Evolutionary conservation across 192 early-diverging fungal genomes (phyloP).

Genomic region (Obelidium mucronatum): DNA sequence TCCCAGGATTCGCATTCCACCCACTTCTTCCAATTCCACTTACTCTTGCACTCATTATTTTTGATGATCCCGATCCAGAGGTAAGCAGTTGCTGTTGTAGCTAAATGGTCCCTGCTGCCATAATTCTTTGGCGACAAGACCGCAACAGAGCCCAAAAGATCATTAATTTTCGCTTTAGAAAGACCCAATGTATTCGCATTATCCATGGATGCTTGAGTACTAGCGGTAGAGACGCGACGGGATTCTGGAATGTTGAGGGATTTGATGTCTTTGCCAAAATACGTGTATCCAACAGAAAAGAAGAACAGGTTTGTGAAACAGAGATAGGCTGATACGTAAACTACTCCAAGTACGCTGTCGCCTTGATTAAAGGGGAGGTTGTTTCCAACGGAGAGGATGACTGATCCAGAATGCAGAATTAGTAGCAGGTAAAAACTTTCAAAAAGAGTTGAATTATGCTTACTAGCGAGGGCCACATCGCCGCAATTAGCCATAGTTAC

Average conservation of each 20-base stretch:
- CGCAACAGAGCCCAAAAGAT: not conserved
- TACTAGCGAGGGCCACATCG: slow-evolving; percentile 41
- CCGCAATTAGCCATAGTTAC: slow-evolving; percentile 43
- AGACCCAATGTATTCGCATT: too few relatives aligned
- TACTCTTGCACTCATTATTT: too few relatives aligned
- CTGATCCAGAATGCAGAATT: not conserved
- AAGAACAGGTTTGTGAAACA: slow-evolving; percentile 40
- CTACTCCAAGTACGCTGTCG: slow-evolving; percentile 32
- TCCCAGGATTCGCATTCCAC: too few relatives aligned
- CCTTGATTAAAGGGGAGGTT: slow-evolving; percentile 32
- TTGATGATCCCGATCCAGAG: too few relatives aligned
- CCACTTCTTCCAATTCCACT: not conserved
- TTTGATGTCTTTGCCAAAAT: slow-evolving; percentile 33
- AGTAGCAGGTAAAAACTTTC: not conserved
- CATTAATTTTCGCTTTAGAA: not conserved
- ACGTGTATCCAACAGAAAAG: slow-evolving; percentile 34
- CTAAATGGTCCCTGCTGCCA: not conserved
- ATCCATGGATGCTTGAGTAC: not conserved
- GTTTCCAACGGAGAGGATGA: slow-evolving; percentile 38
- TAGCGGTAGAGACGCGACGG: not conserved
- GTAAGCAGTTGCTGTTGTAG: too few relatives aligned
- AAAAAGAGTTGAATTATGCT: not conserved
- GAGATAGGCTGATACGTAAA: slow-evolving; percentile 43
- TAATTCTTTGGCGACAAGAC: slow-evolving; percentile 2
- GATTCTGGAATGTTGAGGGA: not conserved